phyloP scores from a whole-genome alignment of 768 basidiomycete genomes.

The Leucosporidium creatinivorum region DNA sequence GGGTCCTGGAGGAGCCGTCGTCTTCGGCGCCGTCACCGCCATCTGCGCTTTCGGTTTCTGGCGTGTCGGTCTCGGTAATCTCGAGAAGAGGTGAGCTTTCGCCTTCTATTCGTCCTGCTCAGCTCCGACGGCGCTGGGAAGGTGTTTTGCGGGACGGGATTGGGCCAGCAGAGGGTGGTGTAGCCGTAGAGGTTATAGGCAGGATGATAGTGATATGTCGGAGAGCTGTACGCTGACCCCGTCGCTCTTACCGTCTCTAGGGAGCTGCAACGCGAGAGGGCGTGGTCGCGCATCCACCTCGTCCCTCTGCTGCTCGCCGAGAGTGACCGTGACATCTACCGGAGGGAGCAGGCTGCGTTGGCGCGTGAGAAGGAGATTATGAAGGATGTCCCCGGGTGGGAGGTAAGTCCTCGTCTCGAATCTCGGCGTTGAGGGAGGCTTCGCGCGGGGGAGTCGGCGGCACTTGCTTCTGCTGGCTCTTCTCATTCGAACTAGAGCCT shows the following conservation, averaged over 20 bases:
- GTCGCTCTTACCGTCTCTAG: constrained; percentile 45
- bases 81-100: constrained; percentile 70
- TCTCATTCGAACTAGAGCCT: constrained; percentile 25
- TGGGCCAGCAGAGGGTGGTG: neutral
- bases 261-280: constrained; percentile 85
- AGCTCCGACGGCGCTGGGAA: neutral
- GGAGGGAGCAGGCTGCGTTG: constrained; percentile 67
- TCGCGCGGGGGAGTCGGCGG: neutral
- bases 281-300: constrained; percentile 91
- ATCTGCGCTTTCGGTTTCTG: constrained; percentile 89
- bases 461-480: constrained; percentile 3
- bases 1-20: constrained; percentile 57
- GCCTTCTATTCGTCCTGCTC: constrained; percentile 42
- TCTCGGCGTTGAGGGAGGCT: neutral
- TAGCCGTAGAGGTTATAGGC: no score
- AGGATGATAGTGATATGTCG: neutral
- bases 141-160: neutral
- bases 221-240: neutral
- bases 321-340: constrained; percentile 80
- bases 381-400: constrained; percentile 88
- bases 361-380: constrained; percentile 81
- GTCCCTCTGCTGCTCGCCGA: constrained; percentile 88
- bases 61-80: constrained; percentile 77
- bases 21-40: constrained; percentile 77
- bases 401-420: constrained; percentile 53